Percentiles rank a stretch among this genome's conserved stretches.
These are phyloP conservation scores for Sarcomyxa edulis DNA, from an alignment of 768 basidiomycete species.

Conservation along the genomic window DNA sequence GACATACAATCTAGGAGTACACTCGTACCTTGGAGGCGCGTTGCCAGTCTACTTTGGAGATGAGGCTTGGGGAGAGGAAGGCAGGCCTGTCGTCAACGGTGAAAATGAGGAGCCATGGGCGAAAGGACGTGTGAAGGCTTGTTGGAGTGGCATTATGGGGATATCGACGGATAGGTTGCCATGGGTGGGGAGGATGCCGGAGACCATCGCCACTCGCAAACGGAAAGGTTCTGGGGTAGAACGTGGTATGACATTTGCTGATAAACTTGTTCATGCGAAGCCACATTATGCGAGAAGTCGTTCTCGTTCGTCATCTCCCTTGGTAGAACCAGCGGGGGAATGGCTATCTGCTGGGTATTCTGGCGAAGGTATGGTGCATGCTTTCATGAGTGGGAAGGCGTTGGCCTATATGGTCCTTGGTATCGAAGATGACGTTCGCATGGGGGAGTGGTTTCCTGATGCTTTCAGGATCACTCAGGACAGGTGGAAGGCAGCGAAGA, in stretches of 20 bases:
- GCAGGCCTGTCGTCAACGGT: constrained; percentile 10
- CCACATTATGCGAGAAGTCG: too few relatives aligned
- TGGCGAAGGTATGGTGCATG: constrained; percentile 73
- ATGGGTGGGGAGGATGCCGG: constrained; percentile 67
- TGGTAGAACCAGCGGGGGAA: constrained; percentile 49
- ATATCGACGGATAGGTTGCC: constrained; percentile 57
- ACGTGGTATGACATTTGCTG: too few relatives aligned
- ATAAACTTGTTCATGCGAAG: too few relatives aligned
- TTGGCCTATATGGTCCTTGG: constrained; percentile 57
- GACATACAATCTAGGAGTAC: constrained; percentile 19
- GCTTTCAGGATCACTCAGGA: constrained; percentile 40
- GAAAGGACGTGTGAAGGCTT: constrained; percentile 42
- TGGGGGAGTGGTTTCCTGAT: constrained; percentile 44
- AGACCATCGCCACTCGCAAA: constrained; percentile 36
- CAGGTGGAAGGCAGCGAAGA: constrained; percentile 39
- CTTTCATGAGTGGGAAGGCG: constrained; percentile 57
- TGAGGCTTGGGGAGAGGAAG: constrained; percentile 32
- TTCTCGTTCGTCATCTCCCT: too few relatives aligned
- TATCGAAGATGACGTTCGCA: constrained; percentile 19
- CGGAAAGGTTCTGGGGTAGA: too few relatives aligned
- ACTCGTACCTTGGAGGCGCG: constrained; percentile 27
- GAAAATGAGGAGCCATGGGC: constrained; percentile 12
- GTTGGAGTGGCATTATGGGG: constrained; percentile 64
- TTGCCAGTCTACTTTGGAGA: constrained; percentile 51
- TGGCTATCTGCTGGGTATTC: constrained; percentile 70